Percentiles rank a stretch among this genome's conserved stretches.
Conservation (phyloP, 306 rosid species). For the Astragalus membranaceus region DNA sequence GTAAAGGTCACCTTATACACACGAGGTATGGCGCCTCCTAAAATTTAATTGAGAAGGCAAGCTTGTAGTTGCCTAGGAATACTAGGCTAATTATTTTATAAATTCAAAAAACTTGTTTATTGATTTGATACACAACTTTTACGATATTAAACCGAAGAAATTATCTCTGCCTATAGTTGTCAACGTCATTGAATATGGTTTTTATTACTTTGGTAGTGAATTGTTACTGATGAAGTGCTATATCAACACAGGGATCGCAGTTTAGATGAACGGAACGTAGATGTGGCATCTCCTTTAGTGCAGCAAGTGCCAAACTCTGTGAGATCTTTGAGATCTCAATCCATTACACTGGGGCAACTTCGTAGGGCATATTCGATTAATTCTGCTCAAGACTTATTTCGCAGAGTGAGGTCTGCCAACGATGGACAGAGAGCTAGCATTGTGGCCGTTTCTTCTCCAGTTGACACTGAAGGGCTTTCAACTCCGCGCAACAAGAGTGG, state of each 20-base stretch:
- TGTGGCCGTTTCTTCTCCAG: conserved; percentile 33
- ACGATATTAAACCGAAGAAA: not conserved
- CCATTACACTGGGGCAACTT: conserved; percentile 31
- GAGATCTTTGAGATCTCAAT: conserved; percentile 41
- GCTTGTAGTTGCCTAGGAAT: not conserved
- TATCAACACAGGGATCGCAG: conserved; percentile 39
- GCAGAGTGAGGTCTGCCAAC: conserved; percentile 41
- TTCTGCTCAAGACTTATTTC: conserved; percentile 36
- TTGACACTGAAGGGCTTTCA: conserved; percentile 30
- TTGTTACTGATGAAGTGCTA: conserved; percentile 27
- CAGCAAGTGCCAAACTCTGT: conserved; percentile 40
- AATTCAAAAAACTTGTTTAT: conserved; percentile 5
- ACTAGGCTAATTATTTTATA: not conserved
- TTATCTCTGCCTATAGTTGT: not conserved
- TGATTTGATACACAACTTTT: conserved; percentile 7
- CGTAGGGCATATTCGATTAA: conserved; percentile 3
- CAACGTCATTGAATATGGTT: not conserved
- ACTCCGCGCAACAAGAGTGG: conserved; percentile 18
- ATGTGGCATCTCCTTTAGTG: conserved; percentile 27
- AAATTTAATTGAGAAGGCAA: not conserved
- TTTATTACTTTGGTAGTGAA: conserved; percentile 23
- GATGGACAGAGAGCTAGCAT: conserved; percentile 23
- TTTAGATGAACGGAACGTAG: conserved; percentile 30
- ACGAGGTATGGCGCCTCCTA: conserved; percentile 44
- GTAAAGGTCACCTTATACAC: conserved; percentile 69